These are phyloP conservation scores for Monilinia fructigena DNA, from an alignment of 2,329 filamentous ascomycete genomes.

Conservation along the genomic window DNA sequence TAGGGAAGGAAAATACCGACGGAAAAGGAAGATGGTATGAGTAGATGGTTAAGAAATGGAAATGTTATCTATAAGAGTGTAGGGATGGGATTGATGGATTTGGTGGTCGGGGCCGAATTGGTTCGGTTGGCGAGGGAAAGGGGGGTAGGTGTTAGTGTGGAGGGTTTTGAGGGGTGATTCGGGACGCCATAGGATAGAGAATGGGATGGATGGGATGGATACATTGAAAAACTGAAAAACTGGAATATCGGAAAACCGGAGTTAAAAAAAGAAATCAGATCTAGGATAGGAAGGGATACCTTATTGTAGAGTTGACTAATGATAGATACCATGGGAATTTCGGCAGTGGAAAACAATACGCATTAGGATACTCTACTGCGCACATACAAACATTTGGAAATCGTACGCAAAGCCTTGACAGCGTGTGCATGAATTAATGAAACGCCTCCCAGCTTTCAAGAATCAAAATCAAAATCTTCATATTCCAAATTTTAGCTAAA, in stretches of 20 bases:
- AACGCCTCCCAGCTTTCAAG: too few species aligned
- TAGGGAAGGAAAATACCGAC: slow-evolving; percentile 32
- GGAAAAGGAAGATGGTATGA: slow-evolving; percentile 50
- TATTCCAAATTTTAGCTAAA: too few species aligned
- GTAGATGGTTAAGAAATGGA: slow-evolving; percentile 57
- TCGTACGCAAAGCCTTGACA: background rate
- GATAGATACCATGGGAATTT: slow-evolving; percentile 13
- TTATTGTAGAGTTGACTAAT: background rate
- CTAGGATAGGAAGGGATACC: background rate
- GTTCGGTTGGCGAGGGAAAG: slow-evolving; percentile 55
- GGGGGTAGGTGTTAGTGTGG: slow-evolving; percentile 53
- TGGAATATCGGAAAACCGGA: background rate
- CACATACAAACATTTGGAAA: background rate
- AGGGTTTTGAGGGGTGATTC: slow-evolving; percentile 46
- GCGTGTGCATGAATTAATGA: too few species aligned
- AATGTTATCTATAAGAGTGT: slow-evolving; percentile 71
- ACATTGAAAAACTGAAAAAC: background rate
- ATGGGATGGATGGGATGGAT: background rate
- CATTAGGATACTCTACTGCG: background rate
- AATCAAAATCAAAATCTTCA: too few species aligned
- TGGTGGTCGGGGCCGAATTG: slow-evolving; percentile 59
- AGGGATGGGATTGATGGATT: slow-evolving; percentile 64
- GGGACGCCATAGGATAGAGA: background rate
- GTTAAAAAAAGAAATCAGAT: background rate
- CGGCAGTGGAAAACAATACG: background rate